A percentile compares a stretch with the other conserved stretches of the same genome.
phyloP scores from a whole-genome alignment of 192 early-diverging fungal species.

The Backusella parvicylindrica region DNA sequence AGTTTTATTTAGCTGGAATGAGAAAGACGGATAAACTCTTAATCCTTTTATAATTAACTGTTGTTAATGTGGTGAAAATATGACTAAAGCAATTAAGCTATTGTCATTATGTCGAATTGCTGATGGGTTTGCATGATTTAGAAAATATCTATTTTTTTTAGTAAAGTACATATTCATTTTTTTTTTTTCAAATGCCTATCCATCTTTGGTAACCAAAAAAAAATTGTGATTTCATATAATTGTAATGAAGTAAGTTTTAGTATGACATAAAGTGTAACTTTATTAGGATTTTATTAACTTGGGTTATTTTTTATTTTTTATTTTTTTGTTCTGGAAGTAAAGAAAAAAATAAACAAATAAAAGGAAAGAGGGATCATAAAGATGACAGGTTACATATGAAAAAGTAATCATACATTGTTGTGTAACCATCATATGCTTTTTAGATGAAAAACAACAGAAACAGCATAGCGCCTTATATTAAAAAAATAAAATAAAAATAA shows the following conservation, averaged over 20 bases:
- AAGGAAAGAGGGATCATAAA: background rate
- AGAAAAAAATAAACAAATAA: background rate
- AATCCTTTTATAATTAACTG: too few species aligned
- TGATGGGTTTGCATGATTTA: background rate
- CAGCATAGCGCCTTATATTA: too few species aligned
- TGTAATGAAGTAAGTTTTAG: background rate
- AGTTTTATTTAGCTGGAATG: too few species aligned
- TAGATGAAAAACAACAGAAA: background rate
- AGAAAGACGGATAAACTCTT: too few species aligned
- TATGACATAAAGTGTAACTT: background rate
- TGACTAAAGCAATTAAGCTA: background rate
- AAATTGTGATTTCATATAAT: background rate
- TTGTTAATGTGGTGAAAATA: background rate
- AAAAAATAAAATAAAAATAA: too few species aligned
- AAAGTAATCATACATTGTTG: background rate
- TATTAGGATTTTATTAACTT: background rate
- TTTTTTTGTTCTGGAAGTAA: background rate
- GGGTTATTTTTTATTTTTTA: background rate
- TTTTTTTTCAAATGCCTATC: background rate
- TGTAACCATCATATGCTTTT: background rate
- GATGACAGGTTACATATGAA: background rate
- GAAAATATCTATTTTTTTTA: background rate
- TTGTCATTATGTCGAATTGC: background rate
- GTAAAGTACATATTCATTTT: background rate
- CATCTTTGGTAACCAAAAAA: background rate